Conservation (phyloP, 805 yeast genomes). For the Schizosaccharomyces octosporus region DNA sequence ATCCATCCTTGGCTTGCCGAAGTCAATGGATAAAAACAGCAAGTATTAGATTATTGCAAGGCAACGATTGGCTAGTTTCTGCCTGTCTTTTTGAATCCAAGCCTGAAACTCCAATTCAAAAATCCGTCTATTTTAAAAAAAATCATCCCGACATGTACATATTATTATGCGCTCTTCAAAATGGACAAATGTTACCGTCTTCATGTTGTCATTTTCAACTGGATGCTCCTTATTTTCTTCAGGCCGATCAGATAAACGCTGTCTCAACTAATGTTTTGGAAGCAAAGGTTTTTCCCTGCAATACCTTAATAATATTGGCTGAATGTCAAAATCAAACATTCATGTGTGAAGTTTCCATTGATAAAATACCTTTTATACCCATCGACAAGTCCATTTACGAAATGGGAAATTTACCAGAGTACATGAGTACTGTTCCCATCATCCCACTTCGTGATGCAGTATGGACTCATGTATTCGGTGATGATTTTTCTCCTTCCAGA, state of each 20-base stretch:
- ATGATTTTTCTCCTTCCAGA: too few relatives aligned
- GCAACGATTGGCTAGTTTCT: not conserved
- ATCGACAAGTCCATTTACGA: not conserved
- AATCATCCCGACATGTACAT: too few relatives aligned
- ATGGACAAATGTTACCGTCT: too few relatives aligned
- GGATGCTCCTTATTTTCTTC: too few relatives aligned
- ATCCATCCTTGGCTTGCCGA: not conserved
- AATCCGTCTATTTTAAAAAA: too few relatives aligned
- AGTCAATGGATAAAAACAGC: not conserved
- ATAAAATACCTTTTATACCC: not conserved
- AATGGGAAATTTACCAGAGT: too few relatives aligned
- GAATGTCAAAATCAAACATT: not conserved
- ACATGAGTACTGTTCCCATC: not conserved
- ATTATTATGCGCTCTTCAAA: too few relatives aligned
- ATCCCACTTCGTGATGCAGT: not conserved
- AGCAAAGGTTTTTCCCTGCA: not conserved
- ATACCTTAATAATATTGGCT: not conserved
- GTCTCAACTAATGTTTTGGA: not conserved
- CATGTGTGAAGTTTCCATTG: not conserved
- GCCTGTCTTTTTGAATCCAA: too few relatives aligned
- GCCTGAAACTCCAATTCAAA: too few relatives aligned
- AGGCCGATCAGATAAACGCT: too few relatives aligned
- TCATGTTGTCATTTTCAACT: too few relatives aligned
- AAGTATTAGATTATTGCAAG: not conserved
- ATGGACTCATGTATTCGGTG: too few relatives aligned